Base-by-base conservation (phyloP, 345 rosid genomes). In the Rubroshorea leprosula region DNA sequence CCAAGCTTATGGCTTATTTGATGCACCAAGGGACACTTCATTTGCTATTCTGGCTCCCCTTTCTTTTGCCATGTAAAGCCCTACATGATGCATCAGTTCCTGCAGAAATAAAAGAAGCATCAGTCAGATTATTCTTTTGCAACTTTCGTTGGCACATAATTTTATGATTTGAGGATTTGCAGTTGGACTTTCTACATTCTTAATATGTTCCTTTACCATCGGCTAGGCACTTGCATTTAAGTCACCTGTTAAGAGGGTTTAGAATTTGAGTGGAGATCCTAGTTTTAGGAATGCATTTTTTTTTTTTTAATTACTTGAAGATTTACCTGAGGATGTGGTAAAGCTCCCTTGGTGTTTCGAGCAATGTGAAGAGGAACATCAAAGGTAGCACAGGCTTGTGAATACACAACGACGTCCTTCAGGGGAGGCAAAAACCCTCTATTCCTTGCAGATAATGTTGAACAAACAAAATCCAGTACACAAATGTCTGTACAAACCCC, bases 401-500 rank as follows among this genome's bases (percentile, higher is more conserved):
- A 82, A 68, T 76, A 80, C 41, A 82, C 63, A 7, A 76, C 55
- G 23, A 80, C 78, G 15, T 80, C 81, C 78, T 78, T 61, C 27
- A 82, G 71, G 16, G 86, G 82, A 24, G 50, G 23, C 46, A 85
- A 66, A 48, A 78, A 54, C 4, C 84, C 75, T 0, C 72, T 70
- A 62, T 85, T 85, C 64, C 75, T 78, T 5, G 84, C 83, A 21
- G 84, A 85, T 22, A 80, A 29, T 3, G 83, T 68, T 0, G 88
- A 78, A 65, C 80, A 62, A 23, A 80, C 80, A 49, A 85, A 82
- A 72, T 85, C 88, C 79, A 82, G 68, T 45, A 82, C 84, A 18
- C 86, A 84, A 24, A 80, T 51, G 55, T 78, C 92, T 21, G 84
- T 82, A 73, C 92, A 85, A 31, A 82, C 73, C 50, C 83, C 88